phyloP scores from a whole-genome alignment of 2,329 filamentous ascomycete species.

The Elsinoe perseae region DNA sequence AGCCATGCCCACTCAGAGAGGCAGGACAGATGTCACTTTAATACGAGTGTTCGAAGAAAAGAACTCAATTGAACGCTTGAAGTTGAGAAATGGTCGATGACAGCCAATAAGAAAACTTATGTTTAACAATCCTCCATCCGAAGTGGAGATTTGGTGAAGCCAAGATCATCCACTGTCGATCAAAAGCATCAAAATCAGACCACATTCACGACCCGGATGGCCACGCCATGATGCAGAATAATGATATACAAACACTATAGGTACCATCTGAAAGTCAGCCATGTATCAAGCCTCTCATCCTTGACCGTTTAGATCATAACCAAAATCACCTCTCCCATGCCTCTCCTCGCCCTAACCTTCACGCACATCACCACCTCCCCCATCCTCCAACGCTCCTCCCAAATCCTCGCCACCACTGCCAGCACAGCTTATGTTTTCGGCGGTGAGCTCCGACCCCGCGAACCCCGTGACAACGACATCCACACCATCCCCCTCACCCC shows the following conservation, averaged over 20 bases:
- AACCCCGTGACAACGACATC: slow-evolving; percentile 66
- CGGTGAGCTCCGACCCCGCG: slow-evolving; percentile 59
- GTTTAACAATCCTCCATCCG: background rate
- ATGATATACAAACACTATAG: background rate
- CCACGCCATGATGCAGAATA: background rate
- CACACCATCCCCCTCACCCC: slow-evolving; percentile 35
- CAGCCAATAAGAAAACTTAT: background rate
- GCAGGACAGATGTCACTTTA: background rate
- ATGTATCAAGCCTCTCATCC: background rate
- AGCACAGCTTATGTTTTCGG: slow-evolving; percentile 65
- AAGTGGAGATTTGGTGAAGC: slow-evolving; percentile 2
- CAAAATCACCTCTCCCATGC: background rate
- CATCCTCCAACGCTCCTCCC: slow-evolving; percentile 62
- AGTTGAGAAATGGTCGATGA: background rate
- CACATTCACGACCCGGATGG: background rate
- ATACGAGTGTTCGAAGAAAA: background rate
- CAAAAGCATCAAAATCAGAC: background rate
- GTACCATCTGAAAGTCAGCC: too few relatives aligned
- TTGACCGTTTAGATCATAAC: background rate
- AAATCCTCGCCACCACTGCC: slow-evolving; percentile 50
- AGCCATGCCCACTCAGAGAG: slow-evolving; percentile 8
- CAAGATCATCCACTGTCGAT: background rate
- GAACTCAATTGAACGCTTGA: background rate
- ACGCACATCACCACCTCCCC: slow-evolving; percentile 29
- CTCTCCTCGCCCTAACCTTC: slow-evolving; percentile 26